Conservation (phyloP, 2,329 filamentous ascomycete species). For the Pseudonectria buxi region DNA sequence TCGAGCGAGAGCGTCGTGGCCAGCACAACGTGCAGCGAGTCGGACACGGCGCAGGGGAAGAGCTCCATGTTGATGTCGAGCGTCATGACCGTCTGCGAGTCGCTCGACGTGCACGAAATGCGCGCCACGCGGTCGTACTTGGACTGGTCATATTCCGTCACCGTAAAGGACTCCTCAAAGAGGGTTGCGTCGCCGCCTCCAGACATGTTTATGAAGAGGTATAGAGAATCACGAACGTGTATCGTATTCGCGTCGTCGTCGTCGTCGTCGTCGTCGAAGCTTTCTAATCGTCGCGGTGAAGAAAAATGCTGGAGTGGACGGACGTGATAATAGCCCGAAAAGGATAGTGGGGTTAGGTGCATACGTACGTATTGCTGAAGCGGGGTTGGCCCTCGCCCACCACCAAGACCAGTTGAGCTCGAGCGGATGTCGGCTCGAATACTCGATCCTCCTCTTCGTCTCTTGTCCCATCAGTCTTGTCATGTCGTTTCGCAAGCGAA, state of each 20-base stretch:
- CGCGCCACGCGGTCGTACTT: conserved; percentile 97
- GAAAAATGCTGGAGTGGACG: conserved; percentile 14
- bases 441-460: background rate
- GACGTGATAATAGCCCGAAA: conserved; percentile 8
- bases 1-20: conserved; percentile 83
- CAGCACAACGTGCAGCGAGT: conserved; percentile 72
- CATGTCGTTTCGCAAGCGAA: conserved; percentile 55
- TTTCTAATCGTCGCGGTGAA: conserved; percentile 6
- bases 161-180: conserved; percentile 85
- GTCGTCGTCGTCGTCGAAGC: background rate
- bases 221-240: too few species aligned
- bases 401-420: background rate
- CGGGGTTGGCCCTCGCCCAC: conserved; percentile 15
- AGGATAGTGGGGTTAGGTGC: conserved; percentile 14
- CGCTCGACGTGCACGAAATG: conserved; percentile 67
- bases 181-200: conserved; percentile 79
- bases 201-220: conserved; percentile 14
- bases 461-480: background rate
- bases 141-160: conserved; percentile 70
- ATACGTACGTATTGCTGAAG: conserved; percentile 15
- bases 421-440: too few species aligned
- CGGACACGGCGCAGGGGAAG: conserved; percentile 68
- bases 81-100: conserved; percentile 67
- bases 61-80: conserved; percentile 95
- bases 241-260: too few species aligned